phyloP scores from a whole-genome alignment of 805 yeast species.

The Zygosaccharomyces lentus region DNA sequence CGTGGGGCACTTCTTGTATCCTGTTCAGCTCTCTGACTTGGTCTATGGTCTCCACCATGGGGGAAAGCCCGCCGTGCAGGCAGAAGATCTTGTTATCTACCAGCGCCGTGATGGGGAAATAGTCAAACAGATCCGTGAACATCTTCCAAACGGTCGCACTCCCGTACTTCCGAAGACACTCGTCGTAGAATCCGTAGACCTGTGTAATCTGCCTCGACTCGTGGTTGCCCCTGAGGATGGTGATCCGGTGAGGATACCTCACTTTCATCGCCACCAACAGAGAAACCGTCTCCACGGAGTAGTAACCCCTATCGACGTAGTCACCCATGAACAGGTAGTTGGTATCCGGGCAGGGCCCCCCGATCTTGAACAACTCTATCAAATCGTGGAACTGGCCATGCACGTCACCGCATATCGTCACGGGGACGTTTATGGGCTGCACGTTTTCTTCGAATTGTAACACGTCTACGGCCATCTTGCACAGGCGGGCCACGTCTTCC shows the following conservation, averaged over 20 bases:
- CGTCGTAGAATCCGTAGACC: slow-evolving; percentile 94
- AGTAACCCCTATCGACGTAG: slow-evolving; percentile 78
- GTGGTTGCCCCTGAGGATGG: slow-evolving; percentile 90
- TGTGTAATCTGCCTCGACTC: slow-evolving; percentile 95
- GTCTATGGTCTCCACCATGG: slow-evolving; percentile 89
- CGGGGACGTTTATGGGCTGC: slow-evolving; percentile 93
- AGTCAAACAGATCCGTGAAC: slow-evolving; percentile 88
- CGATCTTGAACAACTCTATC: slow-evolving; percentile 88
- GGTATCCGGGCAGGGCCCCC: slow-evolving; percentile 90
- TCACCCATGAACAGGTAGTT: slow-evolving; percentile 88
- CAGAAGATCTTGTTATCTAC: slow-evolving; percentile 89
- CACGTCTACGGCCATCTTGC: slow-evolving; percentile 89
- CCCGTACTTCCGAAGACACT: slow-evolving; percentile 89
- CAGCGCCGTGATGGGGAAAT: slow-evolving; percentile 88
- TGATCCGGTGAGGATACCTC: slow-evolving; percentile 84
- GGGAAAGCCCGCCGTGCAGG: slow-evolving; percentile 91
- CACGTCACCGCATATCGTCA: slow-evolving; percentile 94
- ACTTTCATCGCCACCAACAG: slow-evolving; percentile 88
- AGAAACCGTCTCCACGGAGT: slow-evolving; percentile 87
- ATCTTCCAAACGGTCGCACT: slow-evolving; percentile 90
- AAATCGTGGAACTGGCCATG: slow-evolving; percentile 96
- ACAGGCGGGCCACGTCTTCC: slow-evolving; percentile 70
- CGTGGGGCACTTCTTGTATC: slow-evolving; percentile 95
- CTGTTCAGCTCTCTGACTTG: slow-evolving; percentile 88
- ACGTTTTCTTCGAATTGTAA: slow-evolving; percentile 89